A percentile compares a stretch with the other conserved stretches of the same genome.
Evolutionary conservation across 768 basidiomycete species (phyloP).

Genomic region (Phallus indusiatus): DNA sequence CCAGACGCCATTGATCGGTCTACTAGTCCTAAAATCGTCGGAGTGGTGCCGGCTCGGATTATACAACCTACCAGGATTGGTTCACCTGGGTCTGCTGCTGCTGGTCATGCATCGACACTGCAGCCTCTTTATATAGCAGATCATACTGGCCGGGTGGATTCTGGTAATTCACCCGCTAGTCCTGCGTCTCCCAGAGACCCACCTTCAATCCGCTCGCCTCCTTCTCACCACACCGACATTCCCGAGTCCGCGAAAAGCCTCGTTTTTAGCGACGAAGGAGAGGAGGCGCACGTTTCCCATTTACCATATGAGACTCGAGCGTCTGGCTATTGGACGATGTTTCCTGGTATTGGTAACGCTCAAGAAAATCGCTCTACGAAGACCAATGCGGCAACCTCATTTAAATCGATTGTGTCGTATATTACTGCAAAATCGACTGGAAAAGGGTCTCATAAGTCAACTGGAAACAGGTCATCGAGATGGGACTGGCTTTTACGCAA

Average conservation of each 20-base stretch:
- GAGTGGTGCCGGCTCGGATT: not conserved
- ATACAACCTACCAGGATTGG: not conserved
- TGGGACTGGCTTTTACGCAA: slow-evolving; percentile 38
- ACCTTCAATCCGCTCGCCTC: slow-evolving; percentile 2
- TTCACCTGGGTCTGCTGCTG: not conserved
- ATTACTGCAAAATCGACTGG: slow-evolving; percentile 28
- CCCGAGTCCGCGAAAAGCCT: slow-evolving; percentile 7
- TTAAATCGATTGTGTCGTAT: slow-evolving; percentile 39
- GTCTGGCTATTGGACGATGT: not conserved
- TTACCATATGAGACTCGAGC: not conserved
- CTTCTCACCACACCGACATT: slow-evolving; percentile 4
- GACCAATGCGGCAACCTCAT: slow-evolving; percentile 36
- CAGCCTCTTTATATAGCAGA: not conserved
- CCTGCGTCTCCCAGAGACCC: slow-evolving; percentile 3
- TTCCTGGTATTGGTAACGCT: not conserved
- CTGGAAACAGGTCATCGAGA: slow-evolving; percentile 27
- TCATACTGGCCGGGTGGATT: not conserved
- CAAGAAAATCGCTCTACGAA: slow-evolving; percentile 17
- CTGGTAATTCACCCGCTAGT: not conserved
- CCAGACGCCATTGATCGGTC: not conserved
- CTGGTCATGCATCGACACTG: not conserved
- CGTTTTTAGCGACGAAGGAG: not conserved
- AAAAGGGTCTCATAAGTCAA: slow-evolving; percentile 22
- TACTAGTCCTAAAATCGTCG: not conserved
- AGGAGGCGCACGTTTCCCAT: not conserved